Conservation (phyloP, 441 rosid genomes). For the Brassica hybrid region DNA sequence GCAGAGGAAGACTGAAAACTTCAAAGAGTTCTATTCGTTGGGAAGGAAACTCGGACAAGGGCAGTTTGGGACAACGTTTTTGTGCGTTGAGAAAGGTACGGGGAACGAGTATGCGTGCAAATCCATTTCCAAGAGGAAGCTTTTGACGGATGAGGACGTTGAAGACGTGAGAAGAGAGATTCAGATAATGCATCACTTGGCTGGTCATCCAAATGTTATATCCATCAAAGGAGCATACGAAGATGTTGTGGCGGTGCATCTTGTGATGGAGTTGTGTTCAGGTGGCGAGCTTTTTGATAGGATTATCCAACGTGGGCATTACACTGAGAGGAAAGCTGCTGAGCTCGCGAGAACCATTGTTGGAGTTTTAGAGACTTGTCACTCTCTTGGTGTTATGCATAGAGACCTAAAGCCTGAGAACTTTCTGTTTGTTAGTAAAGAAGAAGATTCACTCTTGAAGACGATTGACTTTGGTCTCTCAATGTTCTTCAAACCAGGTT, state of each 20-base stretch:
- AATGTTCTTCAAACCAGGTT: conserved; percentile 97
- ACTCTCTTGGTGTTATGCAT: conserved; percentile 95
- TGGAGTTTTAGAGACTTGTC: conserved; percentile 92
- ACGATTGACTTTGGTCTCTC: conserved; percentile 96
- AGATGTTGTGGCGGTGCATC: conserved; percentile 88
- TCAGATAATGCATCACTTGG: conserved; percentile 97
- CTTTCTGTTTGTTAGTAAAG: conserved; percentile 71
- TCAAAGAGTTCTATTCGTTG: conserved; percentile 71
- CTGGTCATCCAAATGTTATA: conserved; percentile 88
- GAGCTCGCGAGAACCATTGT: conserved; percentile 87
- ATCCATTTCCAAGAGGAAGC: conserved; percentile 91
- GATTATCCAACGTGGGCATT: conserved; percentile 91
- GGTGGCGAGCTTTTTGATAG: conserved; percentile 98
- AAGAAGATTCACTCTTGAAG: conserved; percentile 88
- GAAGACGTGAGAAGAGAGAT: conserved; percentile 95
- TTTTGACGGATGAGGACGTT: conserved; percentile 84
- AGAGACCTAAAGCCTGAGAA: conserved; percentile 98
- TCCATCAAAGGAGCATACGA: conserved; percentile 92
- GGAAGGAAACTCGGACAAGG: conserved; percentile 98
- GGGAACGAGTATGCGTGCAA: conserved; percentile 81
- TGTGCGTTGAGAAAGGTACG: conserved; percentile 71
- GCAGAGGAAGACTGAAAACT: conserved; percentile 74
- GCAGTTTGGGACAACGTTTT: conserved; percentile 86
- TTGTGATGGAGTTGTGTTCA: conserved; percentile 90
- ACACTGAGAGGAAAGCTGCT: conserved; percentile 92